phyloP scores from a whole-genome alignment of 768 basidiomycete genomes.

The Termitomyces sp. region DNA sequence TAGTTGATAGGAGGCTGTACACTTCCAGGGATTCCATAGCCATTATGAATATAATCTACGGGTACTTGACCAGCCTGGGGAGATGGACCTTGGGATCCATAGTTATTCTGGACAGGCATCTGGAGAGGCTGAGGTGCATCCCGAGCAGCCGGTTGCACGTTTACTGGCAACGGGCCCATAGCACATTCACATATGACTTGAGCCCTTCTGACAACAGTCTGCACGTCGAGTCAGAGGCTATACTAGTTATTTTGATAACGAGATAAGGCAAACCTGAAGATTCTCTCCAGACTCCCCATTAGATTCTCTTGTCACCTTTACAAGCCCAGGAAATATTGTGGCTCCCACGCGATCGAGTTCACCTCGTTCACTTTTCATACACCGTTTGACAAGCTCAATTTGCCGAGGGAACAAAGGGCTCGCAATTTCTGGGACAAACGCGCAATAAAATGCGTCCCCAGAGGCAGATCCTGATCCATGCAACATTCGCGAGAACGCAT shows the following conservation, averaged over 20 bases:
- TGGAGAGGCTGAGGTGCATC: neutral
- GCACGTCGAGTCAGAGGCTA: constrained; percentile 3
- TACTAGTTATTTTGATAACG: constrained; percentile 6
- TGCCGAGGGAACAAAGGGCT: constrained; percentile 71
- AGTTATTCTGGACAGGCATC: neutral
- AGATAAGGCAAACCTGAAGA: constrained; percentile 39
- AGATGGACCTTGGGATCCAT: neutral
- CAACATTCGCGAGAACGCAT: constrained; percentile 82
- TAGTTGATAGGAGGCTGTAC: neutral
- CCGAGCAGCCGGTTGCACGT: constrained; percentile 12
- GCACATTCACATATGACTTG: constrained; percentile 90
- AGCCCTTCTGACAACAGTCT: constrained; percentile 76
- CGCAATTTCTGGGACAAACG: constrained; percentile 82
- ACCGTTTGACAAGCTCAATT: constrained; percentile 83
- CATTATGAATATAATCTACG: neutral
- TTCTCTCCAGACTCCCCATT: constrained; percentile 41
- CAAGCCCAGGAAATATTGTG: constrained; percentile 84
- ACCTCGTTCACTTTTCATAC: constrained; percentile 70
- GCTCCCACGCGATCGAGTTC: constrained; percentile 76
- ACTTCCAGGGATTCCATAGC: neutral
- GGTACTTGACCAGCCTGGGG: neutral
- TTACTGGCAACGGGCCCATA: constrained; percentile 35
- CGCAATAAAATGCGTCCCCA: constrained; percentile 79
- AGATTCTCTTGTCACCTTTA: constrained; percentile 62
- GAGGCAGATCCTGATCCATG: constrained; percentile 62